Conservation (phyloP, 176 grass and related monocot genomes). For the Oryza glaberrima region DNA sequence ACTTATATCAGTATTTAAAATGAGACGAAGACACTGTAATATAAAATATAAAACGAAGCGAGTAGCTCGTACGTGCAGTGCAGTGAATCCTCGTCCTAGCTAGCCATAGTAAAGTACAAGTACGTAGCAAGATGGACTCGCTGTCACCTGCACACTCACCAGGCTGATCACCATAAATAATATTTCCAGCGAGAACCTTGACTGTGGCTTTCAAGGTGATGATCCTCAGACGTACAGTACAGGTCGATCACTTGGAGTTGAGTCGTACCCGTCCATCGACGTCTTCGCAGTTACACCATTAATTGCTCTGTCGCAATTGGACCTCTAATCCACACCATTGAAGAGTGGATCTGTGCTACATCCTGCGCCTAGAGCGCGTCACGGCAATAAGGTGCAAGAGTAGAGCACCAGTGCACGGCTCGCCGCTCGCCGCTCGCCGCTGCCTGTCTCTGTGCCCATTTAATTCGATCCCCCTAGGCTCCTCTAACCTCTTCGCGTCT, state of each 20-base stretch:
- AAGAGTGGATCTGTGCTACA: conserved; percentile 22
- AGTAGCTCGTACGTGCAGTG: not conserved
- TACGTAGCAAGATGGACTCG: not conserved
- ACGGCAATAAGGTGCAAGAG: not conserved
- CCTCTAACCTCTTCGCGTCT: not conserved
- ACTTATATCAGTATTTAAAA: too few species aligned
- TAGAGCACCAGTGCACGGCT: conserved; percentile 1
- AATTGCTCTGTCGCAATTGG: conserved; percentile 14
- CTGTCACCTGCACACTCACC: conserved; percentile 2
- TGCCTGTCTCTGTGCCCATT: not conserved
- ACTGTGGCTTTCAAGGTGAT: conserved; percentile 14
- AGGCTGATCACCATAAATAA: conserved; percentile 45
- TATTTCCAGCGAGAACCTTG: conserved; percentile 30
- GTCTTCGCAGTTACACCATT: not conserved
- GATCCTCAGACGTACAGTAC: conserved; percentile 1
- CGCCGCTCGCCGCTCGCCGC: not conserved
- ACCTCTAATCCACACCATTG: conserved; percentile 28
- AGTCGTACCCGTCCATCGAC: conserved; percentile 5
- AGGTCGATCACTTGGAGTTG: conserved; percentile 44
- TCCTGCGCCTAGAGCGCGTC: conserved; percentile 19
- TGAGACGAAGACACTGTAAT: too few species aligned
- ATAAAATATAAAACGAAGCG: too few species aligned
- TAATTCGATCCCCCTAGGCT: not conserved
- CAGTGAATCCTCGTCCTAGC: conserved; percentile 40
- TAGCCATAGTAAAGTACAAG: not conserved